Evolutionary conservation across 2,329 filamentous ascomycete species (phyloP), one percentile per base, ranked within the genome.

Genomic region (Fusarium humuli): DNA sequence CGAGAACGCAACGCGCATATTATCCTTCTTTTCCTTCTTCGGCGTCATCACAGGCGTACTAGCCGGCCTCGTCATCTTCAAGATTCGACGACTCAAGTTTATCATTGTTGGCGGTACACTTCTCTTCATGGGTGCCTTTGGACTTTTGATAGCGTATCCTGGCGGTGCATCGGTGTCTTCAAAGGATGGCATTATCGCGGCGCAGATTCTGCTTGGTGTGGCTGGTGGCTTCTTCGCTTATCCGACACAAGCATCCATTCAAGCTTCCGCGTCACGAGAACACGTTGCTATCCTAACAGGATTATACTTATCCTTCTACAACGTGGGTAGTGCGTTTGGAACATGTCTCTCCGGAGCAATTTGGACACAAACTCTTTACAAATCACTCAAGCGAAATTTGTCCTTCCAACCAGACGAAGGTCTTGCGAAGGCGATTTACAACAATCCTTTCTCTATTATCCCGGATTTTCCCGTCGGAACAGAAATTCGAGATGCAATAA

Each of bases 91-190:
- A 11, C 82, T 90, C 50, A 90, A 90, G 71, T 81, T 79, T 22
- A 87, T 90, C 73, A 89, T 90, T 52, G 80, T 90, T 9, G 79
- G 80, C 3, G 88, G 88, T 13, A 88, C 87, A 0, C 75, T 82
- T 7, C 77, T 89, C 0, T 90, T 88, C 75, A 83, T 86, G 74
- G 81, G 84, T 7, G 86, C 87, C 0, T 88, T 88, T 69, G 85
- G 83, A 3, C 77, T 90, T 7, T 79, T 90, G 7, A 88, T 89
- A 59, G 75, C 82, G 37, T 88, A 82, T 71, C 84, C 86, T 3
- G 87, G 87, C 14, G 86, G 85, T 2, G 77, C 80, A 1, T 79
- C 77, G 3, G 37, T 71, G 0, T 75, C 79, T 0, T 81, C 80
- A 4, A 80, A 85, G 44, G 79, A 82, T 0, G 88, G 88, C 4